A percentile compares a stretch with the other conserved stretches of the same genome.
Conservation (phyloP, 2,329 filamentous ascomycete genomes). For the Pseudogymnoascus sp. region DNA sequence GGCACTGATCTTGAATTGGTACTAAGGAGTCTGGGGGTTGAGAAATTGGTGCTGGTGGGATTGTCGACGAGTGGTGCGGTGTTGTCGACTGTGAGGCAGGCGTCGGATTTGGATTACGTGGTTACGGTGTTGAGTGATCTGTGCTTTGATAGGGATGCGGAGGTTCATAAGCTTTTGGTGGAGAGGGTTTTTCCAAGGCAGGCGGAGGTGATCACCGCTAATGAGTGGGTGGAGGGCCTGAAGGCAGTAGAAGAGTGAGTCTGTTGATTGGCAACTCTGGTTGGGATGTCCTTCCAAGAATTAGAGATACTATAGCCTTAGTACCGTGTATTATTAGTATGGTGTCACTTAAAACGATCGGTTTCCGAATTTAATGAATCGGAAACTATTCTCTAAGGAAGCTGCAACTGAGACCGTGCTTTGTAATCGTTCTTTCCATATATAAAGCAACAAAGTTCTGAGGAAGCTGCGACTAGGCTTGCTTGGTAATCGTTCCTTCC, state of each 20-base stretch:
- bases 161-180: slow-evolving; percentile 29
- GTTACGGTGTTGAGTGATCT: slow-evolving; percentile 29
- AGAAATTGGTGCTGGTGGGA: slow-evolving; percentile 28
- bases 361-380: not conserved
- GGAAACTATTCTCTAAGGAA: not conserved
- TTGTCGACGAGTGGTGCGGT: slow-evolving; percentile 31
- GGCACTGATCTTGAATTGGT: slow-evolving; percentile 30
- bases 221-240: slow-evolving; percentile 23
- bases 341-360: not conserved
- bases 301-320: not conserved
- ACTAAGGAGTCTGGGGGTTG: slow-evolving; percentile 24
- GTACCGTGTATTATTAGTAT: slow-evolving; percentile 6
- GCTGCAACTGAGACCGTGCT: not conserved
- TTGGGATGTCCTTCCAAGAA: slow-evolving; percentile 90
- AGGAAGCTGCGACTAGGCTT: not conserved
- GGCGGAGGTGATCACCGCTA: slow-evolving; percentile 21
- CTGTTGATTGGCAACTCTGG: not conserved
- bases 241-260: not conserved
- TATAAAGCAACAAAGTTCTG: not conserved
- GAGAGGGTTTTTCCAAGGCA: slow-evolving; percentile 28
- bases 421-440: not conserved
- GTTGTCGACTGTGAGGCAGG: slow-evolving; percentile 30
- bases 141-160: slow-evolving; percentile 28
- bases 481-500: not conserved
- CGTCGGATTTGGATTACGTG: slow-evolving; percentile 30